Evolutionary conservation across 83 land plant species (phyloP), one percentile per base, ranked within the genome.

Genomic region (Picea abies): DNA sequence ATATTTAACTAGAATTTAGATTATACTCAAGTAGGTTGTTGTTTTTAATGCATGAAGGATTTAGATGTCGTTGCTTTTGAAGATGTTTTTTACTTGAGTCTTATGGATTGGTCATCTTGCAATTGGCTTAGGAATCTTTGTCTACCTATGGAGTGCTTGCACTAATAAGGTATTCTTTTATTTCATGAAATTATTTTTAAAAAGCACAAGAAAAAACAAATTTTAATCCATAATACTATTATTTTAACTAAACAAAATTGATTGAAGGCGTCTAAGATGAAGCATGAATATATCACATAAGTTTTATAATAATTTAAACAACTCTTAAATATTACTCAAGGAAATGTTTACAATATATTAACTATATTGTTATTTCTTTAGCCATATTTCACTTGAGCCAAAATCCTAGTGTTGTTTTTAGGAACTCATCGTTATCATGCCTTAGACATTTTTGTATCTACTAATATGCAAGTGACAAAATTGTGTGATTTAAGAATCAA

Each of bases 61-160:
- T 81, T 98, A 85, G 99, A 98, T 91, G 99, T 99, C 4, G 99
- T 99, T 56, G 93, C 99, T 3, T 87, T 98, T 26, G 99, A 98
- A 85, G 99, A 98, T 90, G 99, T 96, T 82, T 98, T 98, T 81
- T 98, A 98, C 79, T 85, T 98, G 81, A 98, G 96, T 87, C 83
- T 98, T 6, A 99, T 98, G 78, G 99, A 98, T 73, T 96, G 99
- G 99, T 98, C 99, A 15, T 94, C 96, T 98, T 32, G 98, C 99
- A 37, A 99, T 98, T 66, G 99, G 99, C 58, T 83, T 98, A 80
- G 99, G 99, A 12, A 94, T 99, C 25, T 98, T 94, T 89, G 99
- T 98, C 56, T 98, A 98, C 79, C 90, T 98, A 19, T 98, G 99
- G 99, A 96, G 90, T 72, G 99, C 99, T 83, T 91, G 96, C 63